Conservation (phyloP, 2,329 filamentous ascomycete species). For the Stenocarpella maydis region DNA sequence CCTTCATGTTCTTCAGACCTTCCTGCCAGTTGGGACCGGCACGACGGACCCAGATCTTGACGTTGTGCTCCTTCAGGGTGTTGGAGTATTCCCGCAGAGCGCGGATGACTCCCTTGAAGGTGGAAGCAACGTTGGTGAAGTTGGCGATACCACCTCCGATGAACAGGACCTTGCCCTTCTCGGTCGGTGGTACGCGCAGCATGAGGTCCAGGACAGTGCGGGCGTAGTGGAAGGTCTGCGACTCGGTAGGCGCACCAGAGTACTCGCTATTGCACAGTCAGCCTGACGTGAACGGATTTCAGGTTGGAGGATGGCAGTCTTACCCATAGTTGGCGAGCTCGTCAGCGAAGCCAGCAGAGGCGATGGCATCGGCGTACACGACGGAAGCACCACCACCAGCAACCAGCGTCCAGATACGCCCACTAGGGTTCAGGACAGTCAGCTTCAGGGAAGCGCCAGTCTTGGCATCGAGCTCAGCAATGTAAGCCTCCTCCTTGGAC, state of each 20-base stretch:
- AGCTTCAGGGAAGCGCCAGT: conserved; percentile 99
- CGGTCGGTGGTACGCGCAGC: conserved; percentile 84
- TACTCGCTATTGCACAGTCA: conserved; percentile 71
- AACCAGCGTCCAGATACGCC: conserved; percentile 97
- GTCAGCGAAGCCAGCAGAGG: conserved; percentile 91
- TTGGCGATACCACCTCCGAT: conserved; percentile 99
- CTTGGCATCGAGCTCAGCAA: conserved; percentile 98
- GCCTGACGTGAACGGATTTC: neutral
- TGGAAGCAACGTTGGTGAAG: conserved; percentile 99
- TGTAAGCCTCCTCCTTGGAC: conserved; percentile 99
- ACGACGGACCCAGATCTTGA: conserved; percentile 93
- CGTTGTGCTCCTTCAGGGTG: conserved; percentile 92
- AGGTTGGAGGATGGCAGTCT: neutral
- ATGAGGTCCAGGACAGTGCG: conserved; percentile 96
- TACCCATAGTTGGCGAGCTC: conserved; percentile 94
- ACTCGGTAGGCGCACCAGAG: conserved; percentile 98
- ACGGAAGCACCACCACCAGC: conserved; percentile 99
- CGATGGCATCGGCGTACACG: conserved; percentile 98
- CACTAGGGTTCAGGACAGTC: conserved; percentile 89
- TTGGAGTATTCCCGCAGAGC: conserved; percentile 90
- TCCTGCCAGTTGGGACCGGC: conserved; percentile 99
- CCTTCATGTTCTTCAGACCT: conserved; percentile 99
- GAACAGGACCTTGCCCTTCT: conserved; percentile 98
- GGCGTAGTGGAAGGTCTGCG: conserved; percentile 99
- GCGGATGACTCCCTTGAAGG: conserved; percentile 99